Base-by-base conservation (phyloP, 2,329 filamentous ascomycete species). In the Exophiala viscosa region DNA sequence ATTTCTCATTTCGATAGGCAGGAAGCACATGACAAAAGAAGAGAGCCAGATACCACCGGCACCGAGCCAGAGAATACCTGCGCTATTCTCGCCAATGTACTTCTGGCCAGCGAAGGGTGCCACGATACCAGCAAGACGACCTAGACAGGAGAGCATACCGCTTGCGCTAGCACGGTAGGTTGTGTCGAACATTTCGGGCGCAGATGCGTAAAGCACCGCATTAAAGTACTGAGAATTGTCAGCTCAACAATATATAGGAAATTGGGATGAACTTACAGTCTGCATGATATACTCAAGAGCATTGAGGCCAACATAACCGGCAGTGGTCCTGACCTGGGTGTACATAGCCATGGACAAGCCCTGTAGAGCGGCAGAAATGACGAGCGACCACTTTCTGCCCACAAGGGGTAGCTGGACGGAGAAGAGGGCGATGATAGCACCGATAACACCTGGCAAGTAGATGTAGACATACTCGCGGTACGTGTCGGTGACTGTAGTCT, bases 241-340 rank as follows among this genome's bases (percentile, higher is more conserved):
- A 28, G 23, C 3, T 28, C 23, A 28, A 2, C n/a, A 7, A 28
- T 28, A 5, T 4, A 5, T 1, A 1, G 23, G 23, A 4, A 28
- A 4, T 28, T n/a, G n/a, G 23, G 23, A 28, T 7, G 23, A 28
- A 28, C 23, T 28, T 7, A 28, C 23, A 28, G 55, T 54, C 57
- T 79, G 76, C 64, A 78, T 77, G 56, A 78, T 76, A 57, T 78
- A 78, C 58, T 78, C 74, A 69, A 78, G 73, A 13, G 71, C 67
- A 58, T 76, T 77, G 28, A 79, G 64, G 5, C 75, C 75, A 38
- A 77, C 72, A 61, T 78, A 76, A 15, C 69, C 70, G 18, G 72
- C 71, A 18, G 72, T 67, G 7, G 65, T 69, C 54, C 76, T 76
- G 53, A 77, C 73, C 35, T 68, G 54, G 14, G 62, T 69, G 63